Evolutionary conservation across 2,329 filamentous ascomycete species (phyloP).

Genomic region (Fusarium sacchari): DNA sequence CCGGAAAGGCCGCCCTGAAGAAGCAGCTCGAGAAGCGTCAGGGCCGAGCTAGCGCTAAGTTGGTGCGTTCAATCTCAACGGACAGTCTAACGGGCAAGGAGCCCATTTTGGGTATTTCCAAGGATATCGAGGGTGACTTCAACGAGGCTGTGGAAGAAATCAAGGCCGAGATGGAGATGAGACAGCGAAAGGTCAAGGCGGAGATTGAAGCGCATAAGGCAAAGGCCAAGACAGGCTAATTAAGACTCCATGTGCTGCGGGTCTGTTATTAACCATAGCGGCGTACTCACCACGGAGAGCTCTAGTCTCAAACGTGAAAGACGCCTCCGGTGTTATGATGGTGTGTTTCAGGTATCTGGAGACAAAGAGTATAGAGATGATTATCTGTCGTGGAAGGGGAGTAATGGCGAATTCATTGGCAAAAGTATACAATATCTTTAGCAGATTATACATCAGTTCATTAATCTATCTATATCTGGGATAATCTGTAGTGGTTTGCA

Average conservation of each 20-base stretch:
- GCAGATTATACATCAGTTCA: constrained; percentile 35
- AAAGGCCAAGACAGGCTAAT: constrained; percentile 26
- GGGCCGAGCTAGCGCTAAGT: constrained; percentile 55
- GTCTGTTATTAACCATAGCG: background rate
- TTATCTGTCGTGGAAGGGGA: background rate
- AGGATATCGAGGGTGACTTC: constrained; percentile 78
- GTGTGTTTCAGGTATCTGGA: constrained; percentile 5
- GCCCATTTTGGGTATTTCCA: constrained; percentile 80
- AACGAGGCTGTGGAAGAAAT: constrained; percentile 83
- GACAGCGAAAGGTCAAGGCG: constrained; percentile 48
- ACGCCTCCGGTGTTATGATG: background rate
- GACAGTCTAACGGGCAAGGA: constrained; percentile 66
- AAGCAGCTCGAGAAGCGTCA: constrained; percentile 68
- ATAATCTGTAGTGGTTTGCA: constrained; percentile 12
- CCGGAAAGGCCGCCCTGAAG: constrained; percentile 71
- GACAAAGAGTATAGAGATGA: background rate
- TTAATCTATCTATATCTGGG: constrained; percentile 39
- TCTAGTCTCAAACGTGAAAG: background rate
- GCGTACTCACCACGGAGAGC: background rate
- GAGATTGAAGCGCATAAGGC: constrained; percentile 71
- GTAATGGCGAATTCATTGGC: background rate
- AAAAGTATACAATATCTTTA: background rate
- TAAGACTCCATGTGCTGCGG: background rate
- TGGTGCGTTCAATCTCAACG: constrained; percentile 63
- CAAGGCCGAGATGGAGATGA: constrained; percentile 73